These are phyloP conservation scores for Aureobasidium leucospermi DNA, from an alignment of 2,329 filamentous ascomycete species.

Conservation along the genomic window DNA sequence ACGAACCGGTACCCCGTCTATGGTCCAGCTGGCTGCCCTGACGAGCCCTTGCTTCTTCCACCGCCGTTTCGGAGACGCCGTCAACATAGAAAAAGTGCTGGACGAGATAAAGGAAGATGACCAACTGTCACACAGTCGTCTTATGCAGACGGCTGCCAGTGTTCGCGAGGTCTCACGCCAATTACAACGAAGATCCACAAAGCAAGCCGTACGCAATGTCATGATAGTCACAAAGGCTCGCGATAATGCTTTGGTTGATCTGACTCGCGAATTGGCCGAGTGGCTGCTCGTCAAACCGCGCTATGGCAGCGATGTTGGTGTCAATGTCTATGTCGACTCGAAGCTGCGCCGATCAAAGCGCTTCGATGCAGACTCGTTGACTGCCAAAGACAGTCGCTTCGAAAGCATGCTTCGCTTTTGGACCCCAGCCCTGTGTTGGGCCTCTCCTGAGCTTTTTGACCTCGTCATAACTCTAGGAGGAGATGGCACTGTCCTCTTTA, in stretches of 20 bases:
- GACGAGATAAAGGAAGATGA: constrained; percentile 88
- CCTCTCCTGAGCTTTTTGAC: constrained; percentile 88
- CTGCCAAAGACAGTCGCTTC: constrained; percentile 69
- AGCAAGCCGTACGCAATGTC: constrained; percentile 81
- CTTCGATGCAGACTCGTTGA: constrained; percentile 68
- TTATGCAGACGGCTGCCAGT: constrained; percentile 90
- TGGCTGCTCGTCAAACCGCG: constrained; percentile 86
- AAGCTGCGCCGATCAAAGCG: constrained; percentile 84
- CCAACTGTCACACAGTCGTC: constrained; percentile 83
- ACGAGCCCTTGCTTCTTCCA: constrained; percentile 98
- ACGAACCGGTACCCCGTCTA: constrained; percentile 14
- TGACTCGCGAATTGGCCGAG: constrained; percentile 78
- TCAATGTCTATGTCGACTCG: constrained; percentile 97
- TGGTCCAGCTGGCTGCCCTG: constrained; percentile 53
- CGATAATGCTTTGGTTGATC: constrained; percentile 83
- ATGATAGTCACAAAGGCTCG: constrained; percentile 99
- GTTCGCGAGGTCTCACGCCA: constrained; percentile 95
- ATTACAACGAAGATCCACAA: constrained; percentile 84
- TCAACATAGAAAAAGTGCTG: constrained; percentile 89
- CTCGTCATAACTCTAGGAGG: constrained; percentile 82
- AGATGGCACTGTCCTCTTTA: constrained; percentile 81
- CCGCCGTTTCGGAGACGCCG: constrained; percentile 89
- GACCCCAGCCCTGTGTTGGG: constrained; percentile 94
- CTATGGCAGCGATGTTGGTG: constrained; percentile 81
- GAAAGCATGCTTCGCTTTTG: constrained; percentile 85